Base-by-base conservation (phyloP, 192 early-diverging fungal species). In the Phycomyces blakesleeanus region DNA sequence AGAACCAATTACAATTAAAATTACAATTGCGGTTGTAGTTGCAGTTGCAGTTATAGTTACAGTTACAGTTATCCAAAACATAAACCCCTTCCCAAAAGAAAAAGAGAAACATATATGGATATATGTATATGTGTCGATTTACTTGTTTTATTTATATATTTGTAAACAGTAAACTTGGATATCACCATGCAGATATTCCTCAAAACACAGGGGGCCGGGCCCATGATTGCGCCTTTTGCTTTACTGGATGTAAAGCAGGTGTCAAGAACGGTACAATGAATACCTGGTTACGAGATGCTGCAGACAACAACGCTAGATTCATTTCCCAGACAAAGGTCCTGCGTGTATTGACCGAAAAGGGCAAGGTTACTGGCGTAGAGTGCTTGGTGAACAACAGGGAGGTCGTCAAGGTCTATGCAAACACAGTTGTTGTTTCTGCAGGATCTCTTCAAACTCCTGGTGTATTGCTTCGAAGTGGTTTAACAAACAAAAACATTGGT, bases 251-350 rank as follows among this genome's bases (percentile, higher is more conserved):
- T 59, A 61, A 69, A 37, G 81, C 82, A 47, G 87, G 85, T 7
- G 76, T 85, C 55, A 93, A 93, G 67, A 87, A 90, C 65, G 77
- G 84, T 9, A 74, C 86, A 5, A 68, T 76, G 49, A 70, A 80
- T 56, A 89, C 89, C n/a, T 93, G 78, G 76, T 80, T 91, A 59
- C 57, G 67, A 5, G 89, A 93, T 61, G 89, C 91, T 26, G 71
- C 79, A 50, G 68, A 83, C 4, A 25, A 78, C 55, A 88, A 86
- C 42, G 81, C 83, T 5, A 70, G 78, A 26, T 89, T 93, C 53
- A 57, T 91, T 47, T 66, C 89, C 14, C 67, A 80, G 9, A 73
- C 77, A 34, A 75, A 73, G 51, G 85, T 88, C 8, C 75, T 86
- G 9, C 69, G 72, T 11, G 76, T 93, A 14, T 59, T 87, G 29